A percentile compares a stretch with the other conserved stretches of the same genome.
Evolutionary conservation across 306 rosid genomes (phyloP).

Genomic region (Oxytropis ochrocephala): DNA sequence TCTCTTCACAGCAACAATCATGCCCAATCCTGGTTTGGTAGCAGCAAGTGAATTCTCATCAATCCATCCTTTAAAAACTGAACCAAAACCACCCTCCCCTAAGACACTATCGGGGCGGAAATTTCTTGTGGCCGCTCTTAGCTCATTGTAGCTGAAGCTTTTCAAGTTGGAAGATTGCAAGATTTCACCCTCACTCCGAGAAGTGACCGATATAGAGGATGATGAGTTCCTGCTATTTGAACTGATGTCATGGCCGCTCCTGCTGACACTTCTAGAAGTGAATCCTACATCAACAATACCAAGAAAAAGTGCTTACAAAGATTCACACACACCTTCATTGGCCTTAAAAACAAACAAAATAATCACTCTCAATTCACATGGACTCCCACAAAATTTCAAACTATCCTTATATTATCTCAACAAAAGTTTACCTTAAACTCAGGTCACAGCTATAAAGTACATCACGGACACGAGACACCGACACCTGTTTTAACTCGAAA

Average conservation of each 20-base stretch:
- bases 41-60: slow-evolving; percentile 69
- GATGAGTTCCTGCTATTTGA: slow-evolving; percentile 63
- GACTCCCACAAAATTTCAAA: slow-evolving; percentile 6
- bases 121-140: slow-evolving; percentile 72
- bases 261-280: slow-evolving; percentile 59
- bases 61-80: slow-evolving; percentile 92
- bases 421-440: neutral
- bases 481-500: too few relatives aligned
- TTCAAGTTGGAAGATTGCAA: slow-evolving; percentile 66
- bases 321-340: slow-evolving; percentile 5
- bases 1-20: slow-evolving; percentile 84
- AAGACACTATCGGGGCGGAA: slow-evolving; percentile 92
- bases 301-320: neutral
- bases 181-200: slow-evolving; percentile 82
- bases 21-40: slow-evolving; percentile 73
- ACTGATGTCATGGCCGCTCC: slow-evolving; percentile 40
- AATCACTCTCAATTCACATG: slow-evolving; percentile 7
- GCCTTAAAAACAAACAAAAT: neutral
- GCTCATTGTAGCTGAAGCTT: slow-evolving; percentile 55
- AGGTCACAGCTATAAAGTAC: neutral
- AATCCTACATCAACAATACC: slow-evolving; percentile 40
- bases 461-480: too few relatives aligned
- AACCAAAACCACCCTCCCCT: slow-evolving; percentile 98
- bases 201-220: slow-evolving; percentile 46
- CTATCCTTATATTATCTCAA: neutral